Percentiles rank a stretch among this genome's conserved stretches.
Conservation (phyloP, 495 filamentous ascomycete genomes). For the Pyronema domesticum region DNA sequence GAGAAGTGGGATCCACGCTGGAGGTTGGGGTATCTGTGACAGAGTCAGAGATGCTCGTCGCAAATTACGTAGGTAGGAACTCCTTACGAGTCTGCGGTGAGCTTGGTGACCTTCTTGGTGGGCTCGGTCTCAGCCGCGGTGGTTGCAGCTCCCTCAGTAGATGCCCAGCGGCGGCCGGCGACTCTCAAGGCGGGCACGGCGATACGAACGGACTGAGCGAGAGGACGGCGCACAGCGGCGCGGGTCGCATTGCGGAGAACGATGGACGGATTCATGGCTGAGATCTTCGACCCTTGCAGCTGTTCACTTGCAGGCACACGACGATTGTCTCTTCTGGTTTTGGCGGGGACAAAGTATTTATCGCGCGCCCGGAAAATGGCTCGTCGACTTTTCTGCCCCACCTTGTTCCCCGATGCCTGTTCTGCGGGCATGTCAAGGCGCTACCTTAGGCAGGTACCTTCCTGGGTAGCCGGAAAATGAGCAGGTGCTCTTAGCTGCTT, state of each 20-base stretch:
- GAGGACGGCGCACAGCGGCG: slow-evolving; percentile 1
- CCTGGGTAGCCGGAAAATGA: neutral
- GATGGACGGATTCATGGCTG: slow-evolving; percentile 12
- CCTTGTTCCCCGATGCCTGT: neutral
- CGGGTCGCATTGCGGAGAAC: slow-evolving; percentile 10
- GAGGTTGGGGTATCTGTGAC: slow-evolving; percentile 52
- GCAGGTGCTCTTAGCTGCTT: neutral
- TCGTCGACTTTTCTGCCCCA: neutral
- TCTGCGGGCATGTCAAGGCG: neutral
- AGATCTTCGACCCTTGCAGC: neutral
- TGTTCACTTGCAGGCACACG: no score
- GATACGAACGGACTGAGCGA: neutral
- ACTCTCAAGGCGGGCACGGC: neutral
- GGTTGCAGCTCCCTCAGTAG: slow-evolving; percentile 2
- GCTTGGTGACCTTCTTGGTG: slow-evolving; percentile 38
- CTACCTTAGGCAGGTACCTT: neutral
- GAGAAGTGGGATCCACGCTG: slow-evolving; percentile 59
- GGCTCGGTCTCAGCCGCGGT: slow-evolving; percentile 4
- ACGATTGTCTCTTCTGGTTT: neutral
- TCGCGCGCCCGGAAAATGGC: no score
- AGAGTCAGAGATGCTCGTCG: neutral
- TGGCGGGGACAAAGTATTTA: neutral
- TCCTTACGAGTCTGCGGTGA: slow-evolving; percentile 57
- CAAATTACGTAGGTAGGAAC: neutral
- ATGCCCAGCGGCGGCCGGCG: neutral